These are phyloP conservation scores for Ephemerocybe angulata DNA, from an alignment of 768 basidiomycete genomes.

Conservation along the genomic window DNA sequence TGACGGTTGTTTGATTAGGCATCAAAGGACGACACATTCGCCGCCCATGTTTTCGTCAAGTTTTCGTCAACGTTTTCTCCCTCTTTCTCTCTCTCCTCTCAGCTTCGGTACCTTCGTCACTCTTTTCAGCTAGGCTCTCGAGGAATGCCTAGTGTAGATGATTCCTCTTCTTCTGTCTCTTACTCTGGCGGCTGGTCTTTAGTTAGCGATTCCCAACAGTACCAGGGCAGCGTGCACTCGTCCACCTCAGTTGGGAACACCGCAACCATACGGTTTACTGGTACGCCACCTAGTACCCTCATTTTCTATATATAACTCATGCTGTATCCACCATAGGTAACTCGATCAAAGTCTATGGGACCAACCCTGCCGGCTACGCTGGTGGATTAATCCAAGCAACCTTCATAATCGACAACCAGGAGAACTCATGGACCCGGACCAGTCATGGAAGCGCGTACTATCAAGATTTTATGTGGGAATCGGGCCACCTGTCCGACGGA, in stretches of 20 bases:
- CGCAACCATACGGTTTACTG: not conserved
- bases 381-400: not conserved
- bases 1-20: no score
- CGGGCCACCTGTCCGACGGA: not conserved
- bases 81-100: not conserved
- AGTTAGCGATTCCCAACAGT: not conserved
- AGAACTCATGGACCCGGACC: not conserved
- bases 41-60: not conserved
- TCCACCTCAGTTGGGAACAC: not conserved
- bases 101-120: not conserved
- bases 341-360: not conserved
- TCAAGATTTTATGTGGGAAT: not conserved
- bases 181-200: not conserved
- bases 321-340: no score
- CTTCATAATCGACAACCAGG: not conserved
- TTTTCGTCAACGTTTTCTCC: not conserved
- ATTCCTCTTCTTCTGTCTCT: not conserved
- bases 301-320: no score
- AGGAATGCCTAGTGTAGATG: conserved; percentile 1
- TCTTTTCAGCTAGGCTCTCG: not conserved
- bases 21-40: no score
- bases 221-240: not conserved
- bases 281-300: not conserved
- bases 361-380: not conserved
- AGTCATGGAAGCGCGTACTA: not conserved